Percentiles rank a stretch among this genome's conserved stretches.
Conservation (phyloP, 106 monocot genomes). For the Amphibolis antarctica region DNA sequence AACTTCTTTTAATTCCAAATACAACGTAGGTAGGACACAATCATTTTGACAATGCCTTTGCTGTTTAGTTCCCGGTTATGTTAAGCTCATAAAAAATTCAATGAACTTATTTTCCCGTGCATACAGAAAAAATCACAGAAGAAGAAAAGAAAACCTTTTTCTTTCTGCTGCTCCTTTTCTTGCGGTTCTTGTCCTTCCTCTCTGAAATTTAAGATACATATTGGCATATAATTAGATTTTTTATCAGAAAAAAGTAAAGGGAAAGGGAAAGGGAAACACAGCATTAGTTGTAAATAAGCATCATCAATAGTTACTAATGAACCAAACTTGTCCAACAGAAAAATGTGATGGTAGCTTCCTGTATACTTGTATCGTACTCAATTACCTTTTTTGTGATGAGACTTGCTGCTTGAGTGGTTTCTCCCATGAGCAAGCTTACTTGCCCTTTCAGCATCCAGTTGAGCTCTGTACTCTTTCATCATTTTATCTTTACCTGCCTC, state of each 20-base stretch:
- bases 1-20: too few species aligned
- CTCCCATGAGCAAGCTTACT: conserved; percentile 73
- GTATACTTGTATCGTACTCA: not conserved
- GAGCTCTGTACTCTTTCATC: conserved; percentile 99
- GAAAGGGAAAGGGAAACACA: not conserved
- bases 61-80: too few species aligned
- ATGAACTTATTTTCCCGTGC: too few species aligned
- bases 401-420: conserved; percentile 61
- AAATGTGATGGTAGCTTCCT: not conserved
- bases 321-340: not conserved
- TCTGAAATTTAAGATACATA: conserved; percentile 27
- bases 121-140: not conserved
- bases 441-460: conserved; percentile 90
- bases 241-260: not conserved
- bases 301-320: not conserved
- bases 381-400: conserved; percentile 65
- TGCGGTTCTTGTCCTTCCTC: conserved; percentile 61
- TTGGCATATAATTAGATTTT: too few species aligned
- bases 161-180: conserved; percentile 60
- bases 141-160: conserved; percentile 49
- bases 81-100: too few species aligned
- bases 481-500: conserved; percentile 96
- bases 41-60: too few species aligned
- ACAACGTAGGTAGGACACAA: too few species aligned
- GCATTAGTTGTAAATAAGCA: not conserved